Evolutionary conservation across 2,329 filamentous ascomycete genomes (phyloP).

Genomic region (Neurospora sp.): DNA sequence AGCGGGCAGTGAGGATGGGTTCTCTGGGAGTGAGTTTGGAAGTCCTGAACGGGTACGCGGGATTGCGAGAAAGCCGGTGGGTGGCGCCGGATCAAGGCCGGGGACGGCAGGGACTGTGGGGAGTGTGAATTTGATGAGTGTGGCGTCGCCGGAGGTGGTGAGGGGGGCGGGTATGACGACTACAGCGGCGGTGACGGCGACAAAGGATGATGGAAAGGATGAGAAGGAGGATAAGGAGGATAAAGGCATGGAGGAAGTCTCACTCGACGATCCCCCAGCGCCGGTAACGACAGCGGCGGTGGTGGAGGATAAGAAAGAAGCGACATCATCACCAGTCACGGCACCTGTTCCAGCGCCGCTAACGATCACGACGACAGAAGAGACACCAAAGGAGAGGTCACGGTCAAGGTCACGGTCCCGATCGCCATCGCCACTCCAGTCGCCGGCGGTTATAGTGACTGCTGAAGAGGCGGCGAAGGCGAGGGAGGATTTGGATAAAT

Average conservation of each 20-base stretch:
- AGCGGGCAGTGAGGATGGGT: slow-evolving; percentile 3
- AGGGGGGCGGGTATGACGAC: neutral
- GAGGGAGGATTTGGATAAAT: slow-evolving; percentile 6
- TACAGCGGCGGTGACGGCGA: neutral
- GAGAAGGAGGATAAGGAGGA: neutral
- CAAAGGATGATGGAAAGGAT: neutral
- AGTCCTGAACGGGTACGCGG: slow-evolving; percentile 1
- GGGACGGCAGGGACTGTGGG: neutral
- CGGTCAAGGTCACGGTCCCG: neutral
- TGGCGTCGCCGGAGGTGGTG: neutral
- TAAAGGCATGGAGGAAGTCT: neutral
- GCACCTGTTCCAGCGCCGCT: neutral
- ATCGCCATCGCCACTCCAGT: neutral
- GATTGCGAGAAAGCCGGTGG: neutral
- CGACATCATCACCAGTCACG: too few species aligned
- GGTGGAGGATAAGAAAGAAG: too few species aligned
- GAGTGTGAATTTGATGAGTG: neutral
- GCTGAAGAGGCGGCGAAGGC: slow-evolving; percentile 6
- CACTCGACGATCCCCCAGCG: neutral
- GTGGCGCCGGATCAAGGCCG: neutral
- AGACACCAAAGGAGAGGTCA: neutral
- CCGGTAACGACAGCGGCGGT: neutral
- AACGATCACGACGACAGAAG: neutral
- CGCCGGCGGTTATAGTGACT: neutral
- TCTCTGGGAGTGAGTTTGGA: neutral